Evolutionary conservation across 495 filamentous ascomycete genomes (phyloP).

Genomic region (Rostrohypoxylon terebratum): DNA sequence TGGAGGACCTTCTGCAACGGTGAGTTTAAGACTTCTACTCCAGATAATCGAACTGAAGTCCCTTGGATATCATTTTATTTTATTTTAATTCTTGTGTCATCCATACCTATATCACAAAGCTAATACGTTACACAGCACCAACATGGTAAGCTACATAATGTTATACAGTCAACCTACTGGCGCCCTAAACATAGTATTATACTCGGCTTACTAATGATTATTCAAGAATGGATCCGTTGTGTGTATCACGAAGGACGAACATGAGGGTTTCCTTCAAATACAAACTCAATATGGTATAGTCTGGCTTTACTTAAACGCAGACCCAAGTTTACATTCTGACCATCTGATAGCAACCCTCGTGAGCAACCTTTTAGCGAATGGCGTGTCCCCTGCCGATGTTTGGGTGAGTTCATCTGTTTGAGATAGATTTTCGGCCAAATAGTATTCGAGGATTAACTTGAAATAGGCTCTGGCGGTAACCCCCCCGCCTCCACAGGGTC

Average conservation of each 20-base stretch:
- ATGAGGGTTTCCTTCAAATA: constrained; percentile 47
- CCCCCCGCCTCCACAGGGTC: too few species aligned
- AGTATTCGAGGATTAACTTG: not conserved
- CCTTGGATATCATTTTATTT: not conserved
- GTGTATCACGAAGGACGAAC: constrained; percentile 50
- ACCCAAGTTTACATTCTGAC: constrained; percentile 20
- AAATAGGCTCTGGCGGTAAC: not conserved
- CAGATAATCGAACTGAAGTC: not conserved
- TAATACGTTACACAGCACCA: constrained; percentile 8
- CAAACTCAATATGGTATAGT: constrained; percentile 54
- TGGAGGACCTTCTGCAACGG: constrained; percentile 8
- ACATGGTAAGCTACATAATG: not conserved
- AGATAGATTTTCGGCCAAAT: not conserved
- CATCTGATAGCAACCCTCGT: constrained; percentile 66
- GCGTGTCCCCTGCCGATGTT: constrained; percentile 70
- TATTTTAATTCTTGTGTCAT: not conserved
- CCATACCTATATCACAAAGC: not conserved
- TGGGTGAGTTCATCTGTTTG: constrained; percentile 57
- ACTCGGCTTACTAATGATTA: too few species aligned
- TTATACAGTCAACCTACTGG: too few species aligned
- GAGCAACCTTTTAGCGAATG: constrained; percentile 70
- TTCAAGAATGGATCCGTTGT: not conserved
- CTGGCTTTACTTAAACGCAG: not conserved
- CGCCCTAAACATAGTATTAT: constrained; percentile 5
- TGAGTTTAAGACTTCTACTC: not conserved